A percentile compares a stretch with the other conserved stretches of the same genome.
phyloP scores from a whole-genome alignment of 78 protist species.

The Pigoraptor vietnamica region DNA sequence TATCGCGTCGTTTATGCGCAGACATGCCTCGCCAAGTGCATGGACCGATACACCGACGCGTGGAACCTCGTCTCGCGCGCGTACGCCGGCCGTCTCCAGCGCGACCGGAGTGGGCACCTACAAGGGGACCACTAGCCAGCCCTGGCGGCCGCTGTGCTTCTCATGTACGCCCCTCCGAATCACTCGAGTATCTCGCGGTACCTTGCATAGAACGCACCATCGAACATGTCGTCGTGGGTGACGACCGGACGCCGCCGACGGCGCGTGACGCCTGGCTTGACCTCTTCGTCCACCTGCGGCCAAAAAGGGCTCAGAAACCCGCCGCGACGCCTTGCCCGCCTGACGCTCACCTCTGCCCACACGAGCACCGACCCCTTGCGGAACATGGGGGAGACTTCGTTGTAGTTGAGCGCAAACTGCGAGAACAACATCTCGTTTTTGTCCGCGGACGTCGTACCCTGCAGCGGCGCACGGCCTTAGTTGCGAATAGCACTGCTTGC shows the following conservation, averaged over 20 bases:
- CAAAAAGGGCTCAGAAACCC: background rate
- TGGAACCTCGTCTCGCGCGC: constrained; percentile 26
- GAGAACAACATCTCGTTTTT: constrained; percentile 84
- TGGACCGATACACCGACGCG: constrained; percentile 38
- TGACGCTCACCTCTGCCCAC: background rate
- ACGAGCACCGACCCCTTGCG: constrained; percentile 70
- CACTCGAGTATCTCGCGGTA: background rate
- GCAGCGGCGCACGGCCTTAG: background rate
- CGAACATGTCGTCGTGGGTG: background rate
- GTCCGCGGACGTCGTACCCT: constrained; percentile 50
- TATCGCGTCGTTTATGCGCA: background rate
- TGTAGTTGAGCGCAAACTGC: constrained; percentile 69
- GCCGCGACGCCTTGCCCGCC: too few species aligned
- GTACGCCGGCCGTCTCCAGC: constrained; percentile 28
- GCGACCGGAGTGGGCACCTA: background rate
- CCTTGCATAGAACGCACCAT: background rate
- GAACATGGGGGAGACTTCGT: constrained; percentile 41
- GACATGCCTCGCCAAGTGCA: constrained; percentile 30
- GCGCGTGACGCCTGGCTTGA: background rate
- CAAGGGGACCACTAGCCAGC: too few species aligned
- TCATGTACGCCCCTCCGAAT: too few species aligned
- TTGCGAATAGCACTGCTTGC: background rate
- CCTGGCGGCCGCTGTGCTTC: too few species aligned
- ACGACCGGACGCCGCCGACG: background rate
- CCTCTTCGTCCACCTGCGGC: background rate